Conservation (phyloP, 345 rosid species). For the Linum tenue region DNA sequence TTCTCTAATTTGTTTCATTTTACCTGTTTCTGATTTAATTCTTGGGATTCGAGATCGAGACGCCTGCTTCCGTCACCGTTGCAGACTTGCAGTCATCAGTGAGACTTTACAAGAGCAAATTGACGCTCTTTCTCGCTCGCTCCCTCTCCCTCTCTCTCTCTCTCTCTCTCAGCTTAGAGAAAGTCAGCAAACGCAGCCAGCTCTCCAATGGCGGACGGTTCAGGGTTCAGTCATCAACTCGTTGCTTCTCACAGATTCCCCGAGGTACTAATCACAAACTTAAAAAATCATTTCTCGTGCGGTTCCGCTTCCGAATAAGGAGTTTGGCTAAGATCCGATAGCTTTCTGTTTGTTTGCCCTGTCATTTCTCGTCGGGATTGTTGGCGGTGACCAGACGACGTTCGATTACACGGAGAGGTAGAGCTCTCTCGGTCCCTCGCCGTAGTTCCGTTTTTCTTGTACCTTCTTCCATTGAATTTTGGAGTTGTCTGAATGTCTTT, state of each 20-base stretch:
- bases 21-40: not conserved
- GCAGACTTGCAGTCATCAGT: too few relatives aligned
- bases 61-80: not conserved
- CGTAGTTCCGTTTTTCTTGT: too few relatives aligned
- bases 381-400: slow-evolving; percentile 24
- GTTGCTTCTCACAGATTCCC: slow-evolving; percentile 58
- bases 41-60: not conserved
- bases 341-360: not conserved
- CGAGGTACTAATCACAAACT: slow-evolving; percentile 30
- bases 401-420: slow-evolving; percentile 59
- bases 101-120: too few relatives aligned
- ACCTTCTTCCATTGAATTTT: not conserved
- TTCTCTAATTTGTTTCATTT: too few relatives aligned
- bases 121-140: not conserved
- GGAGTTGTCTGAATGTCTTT: not conserved
- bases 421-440: not conserved
- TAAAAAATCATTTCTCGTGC: not conserved
- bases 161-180: not conserved
- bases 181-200: not conserved
- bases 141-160: not conserved
- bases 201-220: slow-evolving; percentile 24
- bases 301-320: not conserved
- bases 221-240: slow-evolving; percentile 40
- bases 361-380: slow-evolving; percentile 1
- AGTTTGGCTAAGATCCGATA: not conserved